Conservation (phyloP, 164 flowering plant genomes). For the Chimonanthus praecox region DNA sequence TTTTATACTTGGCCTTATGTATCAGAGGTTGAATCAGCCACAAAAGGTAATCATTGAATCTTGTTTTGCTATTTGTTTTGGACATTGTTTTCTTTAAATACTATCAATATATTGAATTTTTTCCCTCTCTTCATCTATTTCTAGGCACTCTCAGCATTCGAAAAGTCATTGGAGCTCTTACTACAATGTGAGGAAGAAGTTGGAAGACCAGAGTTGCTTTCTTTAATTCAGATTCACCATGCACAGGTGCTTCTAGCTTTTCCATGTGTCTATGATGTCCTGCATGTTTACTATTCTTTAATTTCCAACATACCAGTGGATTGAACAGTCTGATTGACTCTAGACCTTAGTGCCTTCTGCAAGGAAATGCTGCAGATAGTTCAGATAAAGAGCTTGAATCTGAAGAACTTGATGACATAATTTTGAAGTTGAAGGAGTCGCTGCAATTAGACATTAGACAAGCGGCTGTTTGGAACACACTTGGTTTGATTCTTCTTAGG, state of each 20-base stretch:
- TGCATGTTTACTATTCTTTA: not conserved
- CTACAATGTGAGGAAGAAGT: conserved; percentile 67
- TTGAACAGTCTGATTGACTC: not conserved
- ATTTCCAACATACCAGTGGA: not conserved
- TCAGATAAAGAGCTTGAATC: conserved; percentile 64
- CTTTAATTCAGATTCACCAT: conserved; percentile 83
- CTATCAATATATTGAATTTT: not conserved
- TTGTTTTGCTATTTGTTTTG: conserved; percentile 1
- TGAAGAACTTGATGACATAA: conserved; percentile 68
- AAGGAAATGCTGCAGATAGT: conserved; percentile 56
- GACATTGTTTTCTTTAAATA: not conserved
- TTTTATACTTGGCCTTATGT: conserved; percentile 86
- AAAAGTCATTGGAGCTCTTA: conserved; percentile 82
- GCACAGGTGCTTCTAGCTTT: conserved; percentile 61
- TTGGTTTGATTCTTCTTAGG: conserved; percentile 76
- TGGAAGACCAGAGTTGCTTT: conserved; percentile 79
- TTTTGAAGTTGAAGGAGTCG: conserved; percentile 66
- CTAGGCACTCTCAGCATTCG: conserved; percentile 76
- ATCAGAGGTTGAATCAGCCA: conserved; percentile 84
- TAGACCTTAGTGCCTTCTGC: conserved; percentile 64
- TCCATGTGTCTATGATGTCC: not conserved
- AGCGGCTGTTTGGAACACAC: conserved; percentile 80
- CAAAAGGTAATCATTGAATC: conserved; percentile 53
- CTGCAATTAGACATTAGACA: conserved; percentile 69
- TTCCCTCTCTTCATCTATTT: not conserved